phyloP scores from a whole-genome alignment of 352 stramenopile species.

The Globisporangium barbulae region DNA sequence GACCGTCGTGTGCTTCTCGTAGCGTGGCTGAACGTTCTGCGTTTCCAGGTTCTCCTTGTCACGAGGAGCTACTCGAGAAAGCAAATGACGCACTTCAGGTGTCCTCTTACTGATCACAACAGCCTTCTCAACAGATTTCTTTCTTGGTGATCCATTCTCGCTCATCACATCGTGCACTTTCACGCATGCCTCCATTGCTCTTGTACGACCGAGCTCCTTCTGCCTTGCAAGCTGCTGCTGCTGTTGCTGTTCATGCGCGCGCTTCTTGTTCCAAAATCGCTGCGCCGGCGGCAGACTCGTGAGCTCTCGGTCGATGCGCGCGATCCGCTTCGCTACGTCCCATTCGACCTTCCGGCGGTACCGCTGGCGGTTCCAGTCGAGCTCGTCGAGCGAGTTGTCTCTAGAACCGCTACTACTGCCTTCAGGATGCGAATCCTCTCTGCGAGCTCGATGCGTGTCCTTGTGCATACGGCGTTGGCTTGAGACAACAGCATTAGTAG shows the following conservation, averaged over 20 bases:
- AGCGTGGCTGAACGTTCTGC: background rate
- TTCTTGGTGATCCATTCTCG: background rate
- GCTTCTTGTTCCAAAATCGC: slow-evolving; percentile 52
- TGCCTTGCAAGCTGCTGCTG: background rate
- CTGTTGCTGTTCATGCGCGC: slow-evolving; percentile 16
- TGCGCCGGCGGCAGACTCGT: slow-evolving; percentile 38
- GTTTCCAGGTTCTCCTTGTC: background rate
- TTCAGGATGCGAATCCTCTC: background rate
- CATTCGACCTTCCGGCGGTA: slow-evolving; percentile 52
- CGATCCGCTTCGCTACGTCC: slow-evolving; percentile 70
- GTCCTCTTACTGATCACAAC: background rate
- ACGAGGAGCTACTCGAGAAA: background rate
- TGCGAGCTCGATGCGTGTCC: background rate
- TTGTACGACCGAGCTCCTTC: slow-evolving; percentile 5
- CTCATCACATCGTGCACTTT: background rate
- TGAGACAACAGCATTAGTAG: background rate
- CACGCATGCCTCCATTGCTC: background rate
- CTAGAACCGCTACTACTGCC: background rate
- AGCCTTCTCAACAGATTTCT: background rate
- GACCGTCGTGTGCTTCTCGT: background rate
- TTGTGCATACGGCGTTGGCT: background rate
- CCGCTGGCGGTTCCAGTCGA: slow-evolving; percentile 21
- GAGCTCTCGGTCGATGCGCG: slow-evolving; percentile 62
- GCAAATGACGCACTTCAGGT: background rate
- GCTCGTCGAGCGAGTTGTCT: background rate